Evolutionary conservation across 2,329 filamentous ascomycete genomes (phyloP).

Genomic region (Sclerotinia sclerotiorum): DNA sequence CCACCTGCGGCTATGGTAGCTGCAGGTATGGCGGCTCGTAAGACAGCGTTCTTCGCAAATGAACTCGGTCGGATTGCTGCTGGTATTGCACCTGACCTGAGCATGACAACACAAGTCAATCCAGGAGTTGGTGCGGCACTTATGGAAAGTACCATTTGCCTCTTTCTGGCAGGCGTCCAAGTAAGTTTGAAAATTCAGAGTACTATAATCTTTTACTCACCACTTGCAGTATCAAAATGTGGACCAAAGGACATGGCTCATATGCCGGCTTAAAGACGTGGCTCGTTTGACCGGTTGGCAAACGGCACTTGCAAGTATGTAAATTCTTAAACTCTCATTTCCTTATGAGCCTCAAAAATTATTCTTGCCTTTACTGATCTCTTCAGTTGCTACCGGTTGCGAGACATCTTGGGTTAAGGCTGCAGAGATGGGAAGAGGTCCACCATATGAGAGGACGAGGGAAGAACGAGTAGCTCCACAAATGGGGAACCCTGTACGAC

Average conservation of each 20-base stretch:
- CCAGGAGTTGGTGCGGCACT: slow-evolving; percentile 78
- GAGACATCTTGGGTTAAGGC: slow-evolving; percentile 81
- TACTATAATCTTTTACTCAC: neutral
- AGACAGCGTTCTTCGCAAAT: slow-evolving; percentile 70
- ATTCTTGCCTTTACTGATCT: neutral
- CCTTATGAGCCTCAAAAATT: neutral
- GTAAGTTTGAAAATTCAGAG: slow-evolving; percentile 43
- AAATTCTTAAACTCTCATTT: neutral
- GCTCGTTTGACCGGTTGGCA: slow-evolving; percentile 84
- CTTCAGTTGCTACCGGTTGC: slow-evolving; percentile 68
- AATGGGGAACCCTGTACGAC: slow-evolving; percentile 52
- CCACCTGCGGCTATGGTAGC: slow-evolving; percentile 84
- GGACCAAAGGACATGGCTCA: slow-evolving; percentile 73
- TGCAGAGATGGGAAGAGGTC: slow-evolving; percentile 70
- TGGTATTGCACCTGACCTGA: slow-evolving; percentile 57
- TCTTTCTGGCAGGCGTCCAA: slow-evolving; percentile 84
- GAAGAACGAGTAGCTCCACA: slow-evolving; percentile 42
- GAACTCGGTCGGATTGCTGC: slow-evolving; percentile 78
- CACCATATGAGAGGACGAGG: slow-evolving; percentile 62
- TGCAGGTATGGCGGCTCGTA: slow-evolving; percentile 70
- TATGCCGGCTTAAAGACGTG: slow-evolving; percentile 72
- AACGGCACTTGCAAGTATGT: slow-evolving; percentile 64
- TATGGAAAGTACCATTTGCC: slow-evolving; percentile 75
- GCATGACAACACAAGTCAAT: slow-evolving; percentile 58
- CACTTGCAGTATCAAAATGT: slow-evolving; percentile 64